These are phyloP conservation scores for Stephanodiscus minutulus DNA, from an alignment of 108 stramenopile genomes.

Conservation along the genomic window DNA sequence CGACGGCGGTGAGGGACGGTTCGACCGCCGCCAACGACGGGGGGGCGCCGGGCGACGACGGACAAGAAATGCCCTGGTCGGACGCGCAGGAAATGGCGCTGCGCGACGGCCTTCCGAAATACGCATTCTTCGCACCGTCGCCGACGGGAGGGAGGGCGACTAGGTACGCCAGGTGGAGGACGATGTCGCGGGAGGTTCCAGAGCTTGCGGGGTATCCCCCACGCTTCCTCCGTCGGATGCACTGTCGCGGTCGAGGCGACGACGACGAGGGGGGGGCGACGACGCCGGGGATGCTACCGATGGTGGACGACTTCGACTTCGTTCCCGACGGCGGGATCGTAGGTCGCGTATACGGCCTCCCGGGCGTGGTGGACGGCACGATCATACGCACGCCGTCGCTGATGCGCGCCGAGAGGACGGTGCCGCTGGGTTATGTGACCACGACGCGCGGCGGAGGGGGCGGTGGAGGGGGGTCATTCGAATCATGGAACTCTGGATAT, in stretches of 20 bases:
- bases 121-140: constrained; percentile 53
- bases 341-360: constrained; percentile 67
- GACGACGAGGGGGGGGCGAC: neutral
- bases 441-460: constrained; percentile 48
- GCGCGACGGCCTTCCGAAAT: constrained; percentile 59
- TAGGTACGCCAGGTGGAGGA: constrained; percentile 68
- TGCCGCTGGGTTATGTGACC: constrained; percentile 71
- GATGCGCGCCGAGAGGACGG: constrained; percentile 50
- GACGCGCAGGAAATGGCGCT: constrained; percentile 69
- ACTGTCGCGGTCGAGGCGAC: neutral
- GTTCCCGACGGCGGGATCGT: constrained; percentile 59
- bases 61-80: constrained; percentile 66
- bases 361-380: constrained; percentile 79
- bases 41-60: neutral
- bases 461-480: neutral
- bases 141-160: constrained; percentile 32
- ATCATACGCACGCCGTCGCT: constrained; percentile 63
- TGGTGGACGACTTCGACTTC: constrained; percentile 80
- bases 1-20: neutral
- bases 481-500: no score
- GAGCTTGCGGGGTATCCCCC: constrained; percentile 78
- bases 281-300: constrained; percentile 56
- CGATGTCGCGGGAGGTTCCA: constrained; percentile 63
- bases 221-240: constrained; percentile 50
- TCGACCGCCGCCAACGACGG: no score